Evolutionary conservation across 2,329 filamentous ascomycete species (phyloP), one percentile per base, ranked within the genome.

Genomic region (Fusarium tanahbumbuense): DNA sequence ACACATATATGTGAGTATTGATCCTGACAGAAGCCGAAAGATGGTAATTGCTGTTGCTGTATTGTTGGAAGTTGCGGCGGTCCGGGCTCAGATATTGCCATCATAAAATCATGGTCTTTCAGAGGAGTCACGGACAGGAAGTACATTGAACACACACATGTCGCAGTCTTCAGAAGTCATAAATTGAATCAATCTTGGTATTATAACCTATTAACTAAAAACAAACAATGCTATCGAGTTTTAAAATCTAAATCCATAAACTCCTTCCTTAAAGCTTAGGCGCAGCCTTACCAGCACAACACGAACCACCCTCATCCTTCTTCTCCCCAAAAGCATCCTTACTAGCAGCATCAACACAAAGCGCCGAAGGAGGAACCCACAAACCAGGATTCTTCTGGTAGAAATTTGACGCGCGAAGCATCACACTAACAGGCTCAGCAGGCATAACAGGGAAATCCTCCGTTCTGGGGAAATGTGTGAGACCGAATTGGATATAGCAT

Each of bases 371-470:
- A 59, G 92, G 91, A 25, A 97, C 91, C 80, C 97, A 92, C 76
- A 97, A 82, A 55, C 88, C 91, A 5, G 93, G 93, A 78, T 96
- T 97, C 75, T 88, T 86, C 32, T 86, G 82, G 81, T 96, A 97
- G 86, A 97, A 97, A 82, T 97, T 91, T 52, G 93, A 83, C 9
- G 93, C 93, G 37, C 93, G 83, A 45, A 97, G 84, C 59, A 97
- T 86, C 73, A 97, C 83, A 9, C 89, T 93, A 86, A 97, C 94
- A 1, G 93, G 92, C 83, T 94, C 92, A 3, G 89, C 92, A 0
- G 93, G 93, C 94, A 97, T 97, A 74, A 97, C 85, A 40, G 94
- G 94, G 83, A 93, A 97, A 79, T 97, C 94, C 78, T 98, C 94
- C 0, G 94, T 94, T 0, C 92, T 84, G 0, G 94, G 94, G 84